Evolutionary conservation across 306 rosid species (phyloP).

Genomic region (Parietaria judaica): DNA sequence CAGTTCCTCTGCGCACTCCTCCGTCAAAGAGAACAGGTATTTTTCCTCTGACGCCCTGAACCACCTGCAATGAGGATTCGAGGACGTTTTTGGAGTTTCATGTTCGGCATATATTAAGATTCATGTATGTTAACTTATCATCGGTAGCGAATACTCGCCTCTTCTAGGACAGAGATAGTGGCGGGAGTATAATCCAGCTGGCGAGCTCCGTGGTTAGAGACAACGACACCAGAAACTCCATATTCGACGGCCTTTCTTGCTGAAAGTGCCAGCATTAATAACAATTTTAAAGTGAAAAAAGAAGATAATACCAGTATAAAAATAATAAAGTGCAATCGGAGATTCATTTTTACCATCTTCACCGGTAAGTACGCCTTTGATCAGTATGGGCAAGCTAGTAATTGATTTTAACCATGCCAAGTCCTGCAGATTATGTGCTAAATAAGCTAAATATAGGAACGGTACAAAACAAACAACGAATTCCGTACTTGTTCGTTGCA

Average conservation of each 20-base stretch:
- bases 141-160: conserved; percentile 6
- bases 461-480: not conserved
- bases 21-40: conserved; percentile 52
- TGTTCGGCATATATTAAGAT: not conserved
- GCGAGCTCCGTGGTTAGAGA: conserved; percentile 42
- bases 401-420: conserved; percentile 25
- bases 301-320: not conserved
- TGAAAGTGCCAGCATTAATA: conserved; percentile 7
- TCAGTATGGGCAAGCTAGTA: conserved; percentile 33
- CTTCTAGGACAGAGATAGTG: conserved; percentile 36
- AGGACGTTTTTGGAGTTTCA: not conserved
- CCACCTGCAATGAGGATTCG: conserved; percentile 29
- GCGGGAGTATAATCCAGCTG: conserved; percentile 29
- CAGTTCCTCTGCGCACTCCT: conserved; percentile 56
- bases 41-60: conserved; percentile 41
- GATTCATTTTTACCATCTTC: conserved; percentile 30
- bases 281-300: not conserved
- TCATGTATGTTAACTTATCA: not conserved
- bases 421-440: conserved; percentile 21
- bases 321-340: no score
- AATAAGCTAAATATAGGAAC: not conserved
- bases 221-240: conserved; percentile 32
- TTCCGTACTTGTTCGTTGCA: no score
- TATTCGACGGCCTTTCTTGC: conserved; percentile 1
- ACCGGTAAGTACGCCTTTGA: conserved; percentile 32